Percentiles rank a stretch among this genome's conserved stretches.
Evolutionary conservation across 129 eudicot species (phyloP).

Genomic region (Calendula officinalis): DNA sequence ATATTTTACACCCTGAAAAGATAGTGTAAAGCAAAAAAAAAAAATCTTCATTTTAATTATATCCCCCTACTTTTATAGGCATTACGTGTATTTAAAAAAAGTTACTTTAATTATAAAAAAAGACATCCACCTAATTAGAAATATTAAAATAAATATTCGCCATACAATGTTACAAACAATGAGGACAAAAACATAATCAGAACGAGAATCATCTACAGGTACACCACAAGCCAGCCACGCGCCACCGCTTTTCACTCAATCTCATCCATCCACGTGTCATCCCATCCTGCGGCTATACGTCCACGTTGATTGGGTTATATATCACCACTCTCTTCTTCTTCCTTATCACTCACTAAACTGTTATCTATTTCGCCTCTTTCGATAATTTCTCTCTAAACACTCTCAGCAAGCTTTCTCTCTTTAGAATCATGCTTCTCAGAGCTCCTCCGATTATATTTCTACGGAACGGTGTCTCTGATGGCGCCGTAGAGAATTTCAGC

Average conservation of each 20-base stretch:
- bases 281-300: constrained; percentile 34
- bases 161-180: background rate
- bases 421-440: constrained; percentile 47
- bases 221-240: constrained; percentile 53
- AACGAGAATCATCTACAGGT: constrained; percentile 28
- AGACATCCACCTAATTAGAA: too few species aligned
- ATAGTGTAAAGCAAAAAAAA: too few species aligned
- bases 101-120: too few species aligned
- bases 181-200: constrained; percentile 22
- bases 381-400: background rate
- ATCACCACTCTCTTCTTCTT: background rate
- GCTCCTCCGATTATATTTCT: constrained; percentile 41
- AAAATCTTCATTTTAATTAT: too few species aligned
- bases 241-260: constrained; percentile 27
- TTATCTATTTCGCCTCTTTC: background rate
- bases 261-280: constrained; percentile 41
- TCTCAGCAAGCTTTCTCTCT: background rate
- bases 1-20: too few species aligned
- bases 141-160: too few species aligned
- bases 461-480: constrained; percentile 18
- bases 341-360: constrained; percentile 19
- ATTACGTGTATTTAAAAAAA: too few species aligned
- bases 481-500: constrained; percentile 19
- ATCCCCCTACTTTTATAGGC: too few species aligned
- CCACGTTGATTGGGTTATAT: constrained; percentile 11